Conservation (phyloP, 805 yeast genomes). For the Ogataea populi-albae region DNA sequence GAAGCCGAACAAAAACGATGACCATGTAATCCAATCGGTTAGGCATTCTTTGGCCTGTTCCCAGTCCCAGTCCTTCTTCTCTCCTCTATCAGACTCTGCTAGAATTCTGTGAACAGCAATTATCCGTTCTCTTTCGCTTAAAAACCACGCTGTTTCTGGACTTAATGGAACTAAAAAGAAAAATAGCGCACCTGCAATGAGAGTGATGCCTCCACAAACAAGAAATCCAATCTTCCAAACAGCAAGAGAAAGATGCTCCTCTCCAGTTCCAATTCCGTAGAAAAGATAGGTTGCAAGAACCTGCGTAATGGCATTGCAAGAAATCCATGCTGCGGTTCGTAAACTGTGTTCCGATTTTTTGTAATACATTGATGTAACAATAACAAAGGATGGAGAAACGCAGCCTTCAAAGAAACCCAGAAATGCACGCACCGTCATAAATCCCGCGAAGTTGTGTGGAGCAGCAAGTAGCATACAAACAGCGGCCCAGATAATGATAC, state of each 20-base stretch:
- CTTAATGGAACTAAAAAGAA: slow-evolving; percentile 52
- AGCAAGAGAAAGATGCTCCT: slow-evolving; percentile 38
- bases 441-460: slow-evolving; percentile 39
- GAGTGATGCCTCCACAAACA: slow-evolving; percentile 59
- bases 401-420: slow-evolving; percentile 51
- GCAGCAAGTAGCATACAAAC: slow-evolving; percentile 49
- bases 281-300: slow-evolving; percentile 49
- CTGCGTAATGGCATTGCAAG: slow-evolving; percentile 41
- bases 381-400: slow-evolving; percentile 54
- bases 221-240: slow-evolving; percentile 64
- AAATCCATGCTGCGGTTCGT: slow-evolving; percentile 36
- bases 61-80: slow-evolving; percentile 51
- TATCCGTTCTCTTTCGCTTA: slow-evolving; percentile 33
- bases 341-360: slow-evolving; percentile 41
- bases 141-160: slow-evolving; percentile 45
- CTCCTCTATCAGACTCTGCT: slow-evolving; percentile 32
- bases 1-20: slow-evolving; percentile 42
- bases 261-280: slow-evolving; percentile 45
- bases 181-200: slow-evolving; percentile 47
- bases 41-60: slow-evolving; percentile 55
- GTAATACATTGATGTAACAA: slow-evolving; percentile 57
- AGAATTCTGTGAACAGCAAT: slow-evolving; percentile 35
- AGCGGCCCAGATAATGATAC: slow-evolving; percentile 49
- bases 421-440: slow-evolving; percentile 42
- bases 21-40: slow-evolving; percentile 50